A percentile compares a stretch with the other conserved stretches of the same genome.
Evolutionary conservation across 805 yeast genomes (phyloP).

Genomic region (Pichia rugopelliculosa): DNA sequence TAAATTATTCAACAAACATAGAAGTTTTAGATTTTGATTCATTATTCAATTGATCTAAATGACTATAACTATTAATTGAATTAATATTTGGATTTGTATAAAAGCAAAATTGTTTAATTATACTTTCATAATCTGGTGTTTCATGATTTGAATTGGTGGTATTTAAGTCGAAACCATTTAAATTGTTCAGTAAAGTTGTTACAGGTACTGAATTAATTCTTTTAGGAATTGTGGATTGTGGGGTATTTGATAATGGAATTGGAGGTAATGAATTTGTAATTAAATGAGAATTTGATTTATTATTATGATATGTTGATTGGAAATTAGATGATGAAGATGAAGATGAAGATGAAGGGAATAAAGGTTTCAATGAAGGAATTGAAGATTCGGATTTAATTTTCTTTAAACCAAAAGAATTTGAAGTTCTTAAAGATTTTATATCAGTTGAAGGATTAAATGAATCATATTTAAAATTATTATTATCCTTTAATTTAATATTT

Average conservation of each 20-base stretch:
- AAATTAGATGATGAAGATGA: not conserved
- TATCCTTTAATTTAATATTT: conserved; percentile 24
- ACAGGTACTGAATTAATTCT: conserved; percentile 3
- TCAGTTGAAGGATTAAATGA: conserved; percentile 15
- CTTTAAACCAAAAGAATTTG: conserved; percentile 22
- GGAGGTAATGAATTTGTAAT: not conserved
- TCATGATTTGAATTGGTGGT: conserved; percentile 3
- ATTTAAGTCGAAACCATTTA: conserved; percentile 12
- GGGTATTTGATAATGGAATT: not conserved
- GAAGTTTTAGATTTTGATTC: conserved; percentile 1
- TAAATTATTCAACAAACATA: not conserved
- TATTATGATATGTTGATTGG: not conserved
- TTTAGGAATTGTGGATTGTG: not conserved
- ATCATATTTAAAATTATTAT: conserved; percentile 23
- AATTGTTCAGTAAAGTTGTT: conserved; percentile 7
- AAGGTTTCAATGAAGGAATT: conserved; percentile 13
- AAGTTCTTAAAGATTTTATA: conserved; percentile 18
- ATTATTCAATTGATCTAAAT: not conserved
- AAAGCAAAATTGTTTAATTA: conserved; percentile 9
- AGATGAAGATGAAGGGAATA: not conserved
- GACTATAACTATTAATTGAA: not conserved
- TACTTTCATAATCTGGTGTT: conserved; percentile 8
- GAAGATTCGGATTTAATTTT: conserved; percentile 28
- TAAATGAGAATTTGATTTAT: not conserved
- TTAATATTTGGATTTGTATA: not conserved